These are phyloP conservation scores for Globisporangium heterothallicum DNA, from an alignment of 352 stramenopile species.

Conservation along the genomic window DNA sequence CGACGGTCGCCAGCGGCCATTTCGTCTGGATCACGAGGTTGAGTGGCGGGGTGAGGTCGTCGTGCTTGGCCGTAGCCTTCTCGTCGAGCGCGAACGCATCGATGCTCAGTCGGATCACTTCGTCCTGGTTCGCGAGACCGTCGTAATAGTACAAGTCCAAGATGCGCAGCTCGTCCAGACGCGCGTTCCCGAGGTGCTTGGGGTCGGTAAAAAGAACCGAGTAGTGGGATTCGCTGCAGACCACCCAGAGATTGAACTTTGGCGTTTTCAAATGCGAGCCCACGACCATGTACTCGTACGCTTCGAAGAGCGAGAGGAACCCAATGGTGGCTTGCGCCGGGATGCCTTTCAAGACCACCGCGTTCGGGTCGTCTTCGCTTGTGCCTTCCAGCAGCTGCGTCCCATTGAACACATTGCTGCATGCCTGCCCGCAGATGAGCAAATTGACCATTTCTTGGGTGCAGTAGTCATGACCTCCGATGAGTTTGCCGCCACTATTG, in stretches of 20 bases:
- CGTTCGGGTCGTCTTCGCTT: constrained; percentile 50
- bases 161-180: constrained; percentile 20
- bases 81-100: constrained; percentile 23
- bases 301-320: constrained; percentile 91
- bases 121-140: constrained; percentile 83
- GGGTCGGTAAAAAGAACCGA: constrained; percentile 77
- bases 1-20: constrained; percentile 66
- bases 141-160: constrained; percentile 90
- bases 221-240: constrained; percentile 92
- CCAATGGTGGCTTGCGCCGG: constrained; percentile 48
- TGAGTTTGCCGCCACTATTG: constrained; percentile 49
- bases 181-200: constrained; percentile 14
- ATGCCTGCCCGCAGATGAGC: constrained; percentile 88
- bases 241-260: constrained; percentile 78
- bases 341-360: constrained; percentile 70
- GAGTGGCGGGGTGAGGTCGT: constrained; percentile 80
- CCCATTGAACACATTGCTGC: constrained; percentile 95
- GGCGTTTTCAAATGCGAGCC: constrained; percentile 78
- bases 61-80: constrained; percentile 25
- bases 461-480: constrained; percentile 86
- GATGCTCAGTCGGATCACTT: constrained; percentile 71
- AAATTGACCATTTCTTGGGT: constrained; percentile 96
- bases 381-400: constrained; percentile 67
- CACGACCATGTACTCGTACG: constrained; percentile 86
- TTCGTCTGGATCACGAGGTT: constrained; percentile 89